Percentiles rank a stretch among this genome's conserved stretches.
phyloP scores from a whole-genome alignment of 225 moss, liverwort and hornwort species.

The Bryoerythrophyllum caledonicum region DNA sequence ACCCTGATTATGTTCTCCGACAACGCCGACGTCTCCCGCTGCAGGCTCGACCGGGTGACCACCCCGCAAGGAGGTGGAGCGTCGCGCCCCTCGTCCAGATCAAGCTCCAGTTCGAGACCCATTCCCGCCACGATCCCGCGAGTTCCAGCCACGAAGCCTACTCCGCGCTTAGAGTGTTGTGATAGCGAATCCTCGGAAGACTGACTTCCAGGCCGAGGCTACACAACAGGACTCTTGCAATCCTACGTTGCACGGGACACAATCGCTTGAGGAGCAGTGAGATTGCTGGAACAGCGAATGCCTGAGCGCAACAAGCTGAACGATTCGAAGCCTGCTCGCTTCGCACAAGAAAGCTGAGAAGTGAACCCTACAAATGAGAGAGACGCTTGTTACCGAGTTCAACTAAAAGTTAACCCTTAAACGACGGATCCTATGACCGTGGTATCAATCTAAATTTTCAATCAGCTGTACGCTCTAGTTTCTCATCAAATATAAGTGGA shows the following conservation, averaged over 20 bases:
- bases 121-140: constrained; percentile 14
- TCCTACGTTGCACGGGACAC: not conserved
- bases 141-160: not conserved
- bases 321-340: not conserved
- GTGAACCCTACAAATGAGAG: not conserved
- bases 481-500: too few species aligned
- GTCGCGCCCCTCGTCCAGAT: constrained; percentile 22
- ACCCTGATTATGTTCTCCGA: constrained; percentile 43
- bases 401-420: too few species aligned
- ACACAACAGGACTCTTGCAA: not conserved
- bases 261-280: not conserved
- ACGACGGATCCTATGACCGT: too few species aligned
- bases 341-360: not conserved
- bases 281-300: not conserved
- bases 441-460: too few species aligned
- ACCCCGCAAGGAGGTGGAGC: not conserved
- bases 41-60: constrained; percentile 36
- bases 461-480: too few species aligned
- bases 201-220: not conserved
- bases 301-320: not conserved
- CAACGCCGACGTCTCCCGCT: constrained; percentile 44
- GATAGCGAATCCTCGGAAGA: not conserved
- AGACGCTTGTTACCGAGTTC: too few species aligned
- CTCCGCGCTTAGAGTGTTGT: not conserved
- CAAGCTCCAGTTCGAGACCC: constrained; percentile 36